Evolutionary conservation across 2,329 filamentous ascomycete species (phyloP).

Genomic region (Phialocephala subalpina): DNA sequence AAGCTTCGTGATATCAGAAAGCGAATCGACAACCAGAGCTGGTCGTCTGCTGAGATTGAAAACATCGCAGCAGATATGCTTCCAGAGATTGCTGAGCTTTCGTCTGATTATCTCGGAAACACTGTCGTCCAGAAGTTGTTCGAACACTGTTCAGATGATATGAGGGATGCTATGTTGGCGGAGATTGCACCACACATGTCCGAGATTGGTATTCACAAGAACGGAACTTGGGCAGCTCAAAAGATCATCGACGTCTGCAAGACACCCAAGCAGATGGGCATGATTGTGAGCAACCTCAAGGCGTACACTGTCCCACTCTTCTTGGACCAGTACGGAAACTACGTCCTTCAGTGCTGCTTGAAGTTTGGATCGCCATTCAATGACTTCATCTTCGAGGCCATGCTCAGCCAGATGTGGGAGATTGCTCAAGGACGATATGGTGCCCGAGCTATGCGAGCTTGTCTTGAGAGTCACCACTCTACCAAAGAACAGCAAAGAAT

Average conservation of each 20-base stretch:
- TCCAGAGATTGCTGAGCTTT: conserved; percentile 91
- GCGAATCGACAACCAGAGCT: conserved; percentile 93
- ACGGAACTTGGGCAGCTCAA: conserved; percentile 98
- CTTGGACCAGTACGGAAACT: conserved; percentile 98
- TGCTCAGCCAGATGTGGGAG: conserved; percentile 95
- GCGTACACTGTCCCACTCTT: conserved; percentile 92
- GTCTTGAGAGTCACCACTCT: conserved; percentile 93
- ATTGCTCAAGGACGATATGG: conserved; percentile 92
- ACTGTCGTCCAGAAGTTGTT: conserved; percentile 99
- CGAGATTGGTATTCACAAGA: conserved; percentile 98
- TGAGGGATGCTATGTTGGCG: conserved; percentile 89
- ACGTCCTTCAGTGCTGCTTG: conserved; percentile 94
- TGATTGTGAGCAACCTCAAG: conserved; percentile 85
- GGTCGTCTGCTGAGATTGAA: conserved; percentile 88
- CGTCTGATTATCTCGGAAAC: conserved; percentile 97
- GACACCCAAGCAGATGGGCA: conserved; percentile 70
- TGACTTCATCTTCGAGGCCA: conserved; percentile 97
- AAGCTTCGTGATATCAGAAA: conserved; percentile 96
- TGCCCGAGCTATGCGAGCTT: conserved; percentile 94
- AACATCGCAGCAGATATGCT: conserved; percentile 93
- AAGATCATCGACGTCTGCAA: conserved; percentile 90
- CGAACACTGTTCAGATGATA: conserved; percentile 89
- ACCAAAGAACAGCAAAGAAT: conserved; percentile 96
- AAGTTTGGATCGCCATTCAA: conserved; percentile 91
- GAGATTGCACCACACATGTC: conserved; percentile 92